Evolutionary conservation across 371 early-diverging fungal species (phyloP).

Genomic region (Lichtheimia corymbifera): DNA sequence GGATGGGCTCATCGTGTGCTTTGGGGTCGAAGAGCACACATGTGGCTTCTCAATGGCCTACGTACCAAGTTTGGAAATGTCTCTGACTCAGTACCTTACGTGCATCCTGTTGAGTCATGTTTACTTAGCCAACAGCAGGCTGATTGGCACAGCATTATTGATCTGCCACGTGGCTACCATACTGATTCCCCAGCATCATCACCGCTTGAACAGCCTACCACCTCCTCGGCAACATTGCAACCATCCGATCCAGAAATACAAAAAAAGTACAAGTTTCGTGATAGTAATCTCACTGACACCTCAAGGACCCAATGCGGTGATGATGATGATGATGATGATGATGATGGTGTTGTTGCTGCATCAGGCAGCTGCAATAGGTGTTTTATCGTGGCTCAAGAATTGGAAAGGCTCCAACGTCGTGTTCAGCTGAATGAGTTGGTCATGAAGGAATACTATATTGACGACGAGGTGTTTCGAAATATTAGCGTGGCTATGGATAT

Average conservation of each 20-base stretch:
- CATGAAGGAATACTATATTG: conserved; percentile 34
- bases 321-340: background rate
- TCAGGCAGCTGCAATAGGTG: too few species aligned
- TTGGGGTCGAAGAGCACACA: conserved; percentile 18
- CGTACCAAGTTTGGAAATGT: conserved; percentile 7
- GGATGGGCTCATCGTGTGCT: conserved; percentile 34
- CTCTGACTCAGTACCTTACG: background rate
- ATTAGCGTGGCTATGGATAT: conserved; percentile 3
- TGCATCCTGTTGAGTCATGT: background rate
- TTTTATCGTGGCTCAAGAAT: background rate
- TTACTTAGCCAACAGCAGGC: background rate
- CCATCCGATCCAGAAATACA: background rate
- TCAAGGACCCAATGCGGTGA: background rate
- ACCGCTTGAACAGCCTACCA: too few species aligned
- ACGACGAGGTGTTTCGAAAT: conserved; percentile 37
- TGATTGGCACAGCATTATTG: background rate
- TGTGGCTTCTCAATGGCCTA: conserved; percentile 15
- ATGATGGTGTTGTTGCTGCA: background rate
- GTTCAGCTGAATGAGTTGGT: conserved; percentile 30
- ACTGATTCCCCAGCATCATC: too few species aligned
- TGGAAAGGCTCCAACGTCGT: conserved; percentile 14
- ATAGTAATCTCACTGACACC: background rate
- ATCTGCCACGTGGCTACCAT: too few species aligned
- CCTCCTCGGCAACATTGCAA: too few species aligned
- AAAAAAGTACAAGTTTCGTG: background rate